Base-by-base conservation (phyloP, 352 stramenopile genomes). In the Pythium volutum region DNA sequence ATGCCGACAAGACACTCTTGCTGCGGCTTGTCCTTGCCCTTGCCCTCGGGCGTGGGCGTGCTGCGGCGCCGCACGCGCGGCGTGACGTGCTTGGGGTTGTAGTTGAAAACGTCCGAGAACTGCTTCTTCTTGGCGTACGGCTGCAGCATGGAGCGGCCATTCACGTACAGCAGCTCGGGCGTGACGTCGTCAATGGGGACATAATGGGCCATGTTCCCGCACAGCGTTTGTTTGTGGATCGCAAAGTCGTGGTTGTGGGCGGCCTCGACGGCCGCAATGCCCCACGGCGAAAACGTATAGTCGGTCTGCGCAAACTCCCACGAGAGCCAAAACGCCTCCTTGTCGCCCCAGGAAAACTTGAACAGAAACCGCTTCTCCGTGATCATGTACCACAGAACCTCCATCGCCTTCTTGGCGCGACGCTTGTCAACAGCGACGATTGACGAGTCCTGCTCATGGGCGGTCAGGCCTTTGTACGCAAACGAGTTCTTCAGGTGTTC, bases 231-330 rank as follows among this genome's bases (percentile, higher is more conserved):
- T 1, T 71, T 57, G 46, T 89, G 79, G 0, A 70, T 47, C 26
- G 72, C 48, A 61, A 89, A 76, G 57, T 90, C 84, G 6, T 74
- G 48, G 39, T 84, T 85, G 6, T 79, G 29, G 0, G 51, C 67
- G 3, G 70, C 71, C 0, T 74, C 74, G 9, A 89, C 67, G 49
- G 79, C 74, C 3, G 73, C 82, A 5, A 77, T 72, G 0, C 76
- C 78, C 75, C 73, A 89, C 0, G 81, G 81, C 6, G 78, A 91
- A 64, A 91, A 91, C 31, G 70, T 73, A 43, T 91, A 91, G 7
- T 68, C 38, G 0, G 55, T 56, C 16, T 83, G 73, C 1, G 76
- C 73, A 12, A 93, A 72, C 55, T 87, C 77, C 48, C 69, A 90
- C 41, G 81, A 71, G 22, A 93, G 63, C 81, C 81, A 91, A 33